Evolutionary conservation across 345 rosid genomes (phyloP).

Genomic region (Triadica sebifera): DNA sequence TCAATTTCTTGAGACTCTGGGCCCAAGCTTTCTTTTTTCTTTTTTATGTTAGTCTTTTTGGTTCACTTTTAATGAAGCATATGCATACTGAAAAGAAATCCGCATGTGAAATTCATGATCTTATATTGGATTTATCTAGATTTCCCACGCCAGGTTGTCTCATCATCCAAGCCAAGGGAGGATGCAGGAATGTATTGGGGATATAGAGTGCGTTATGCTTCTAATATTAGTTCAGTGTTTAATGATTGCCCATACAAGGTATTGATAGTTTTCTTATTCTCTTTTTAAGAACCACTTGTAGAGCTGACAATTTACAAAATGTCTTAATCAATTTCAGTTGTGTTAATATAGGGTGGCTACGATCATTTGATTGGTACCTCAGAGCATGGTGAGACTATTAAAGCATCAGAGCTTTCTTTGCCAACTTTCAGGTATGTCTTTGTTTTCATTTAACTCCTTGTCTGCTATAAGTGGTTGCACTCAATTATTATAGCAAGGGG

Average conservation of each 20-base stretch:
- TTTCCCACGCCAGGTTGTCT: conserved; percentile 58
- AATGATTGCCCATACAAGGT: conserved; percentile 66
- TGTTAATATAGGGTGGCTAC: conserved; percentile 73
- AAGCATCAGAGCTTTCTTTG: conserved; percentile 63
- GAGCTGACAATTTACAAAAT: conserved; percentile 2
- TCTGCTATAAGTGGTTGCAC: background rate
- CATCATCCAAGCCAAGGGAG: conserved; percentile 68
- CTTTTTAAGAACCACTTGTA: background rate
- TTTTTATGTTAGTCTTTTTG: background rate
- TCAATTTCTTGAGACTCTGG: background rate
- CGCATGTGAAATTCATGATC: conserved; percentile 11
- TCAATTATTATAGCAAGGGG: background rate
- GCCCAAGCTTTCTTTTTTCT: background rate
- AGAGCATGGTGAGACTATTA: conserved; percentile 79
- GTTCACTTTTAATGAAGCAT: background rate
- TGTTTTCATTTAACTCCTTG: background rate
- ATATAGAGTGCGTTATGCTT: conserved; percentile 84
- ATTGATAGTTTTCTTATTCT: conserved; percentile 6
- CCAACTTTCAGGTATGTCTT: conserved; percentile 62
- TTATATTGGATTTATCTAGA: conserved; percentile 52
- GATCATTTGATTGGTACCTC: conserved; percentile 89
- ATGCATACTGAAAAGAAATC: background rate
- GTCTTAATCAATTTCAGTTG: conserved; percentile 16
- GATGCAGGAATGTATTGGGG: conserved; percentile 88
- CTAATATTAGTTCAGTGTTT: conserved; percentile 64